Evolutionary conservation across 2,329 filamentous ascomycete species (phyloP).

Genomic region (Fusarium sulawesiense): DNA sequence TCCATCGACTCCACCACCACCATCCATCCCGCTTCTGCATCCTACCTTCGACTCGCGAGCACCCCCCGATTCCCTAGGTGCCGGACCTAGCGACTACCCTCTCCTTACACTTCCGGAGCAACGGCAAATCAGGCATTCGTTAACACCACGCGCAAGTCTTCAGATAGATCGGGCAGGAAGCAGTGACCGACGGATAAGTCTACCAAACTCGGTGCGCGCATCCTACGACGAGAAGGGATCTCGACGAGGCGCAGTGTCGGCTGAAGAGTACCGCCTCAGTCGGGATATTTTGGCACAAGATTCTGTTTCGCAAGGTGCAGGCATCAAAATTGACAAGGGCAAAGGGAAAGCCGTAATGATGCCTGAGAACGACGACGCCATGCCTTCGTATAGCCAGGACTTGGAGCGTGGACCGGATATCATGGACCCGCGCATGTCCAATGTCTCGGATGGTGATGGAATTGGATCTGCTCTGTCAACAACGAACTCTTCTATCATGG

Average conservation of each 20-base stretch:
- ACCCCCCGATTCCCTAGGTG: slow-evolving; percentile 52
- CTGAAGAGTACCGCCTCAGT: slow-evolving; percentile 32
- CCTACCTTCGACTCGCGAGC: slow-evolving; percentile 55
- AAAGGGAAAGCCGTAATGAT: slow-evolving; percentile 64
- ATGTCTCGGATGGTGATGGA: slow-evolving; percentile 61
- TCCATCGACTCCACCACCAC: slow-evolving; percentile 65
- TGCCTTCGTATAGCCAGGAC: slow-evolving; percentile 60
- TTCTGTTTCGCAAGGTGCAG: slow-evolving; percentile 23
- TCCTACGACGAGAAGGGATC: slow-evolving; percentile 64
- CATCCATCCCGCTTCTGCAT: slow-evolving; percentile 62
- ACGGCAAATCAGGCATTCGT: slow-evolving; percentile 57
- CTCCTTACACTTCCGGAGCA: slow-evolving; percentile 64
- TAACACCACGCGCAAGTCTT: slow-evolving; percentile 60
- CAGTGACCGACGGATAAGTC: slow-evolving; percentile 62
- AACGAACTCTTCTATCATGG: slow-evolving; percentile 70
- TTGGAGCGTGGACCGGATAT: slow-evolving; percentile 65
- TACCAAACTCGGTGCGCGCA: slow-evolving; percentile 65
- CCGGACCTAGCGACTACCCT: slow-evolving; percentile 61
- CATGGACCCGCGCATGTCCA: slow-evolving; percentile 59
- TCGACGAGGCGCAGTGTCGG: slow-evolving; percentile 48
- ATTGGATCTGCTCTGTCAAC: slow-evolving; percentile 68
- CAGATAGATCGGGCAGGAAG: slow-evolving; percentile 61
- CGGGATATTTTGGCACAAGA: slow-evolving; percentile 24
- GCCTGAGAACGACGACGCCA: slow-evolving; percentile 50
- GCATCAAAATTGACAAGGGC: slow-evolving; percentile 58